Conservation (phyloP, 805 yeast genomes). For the Tetrapisispora iriomotensis region DNA sequence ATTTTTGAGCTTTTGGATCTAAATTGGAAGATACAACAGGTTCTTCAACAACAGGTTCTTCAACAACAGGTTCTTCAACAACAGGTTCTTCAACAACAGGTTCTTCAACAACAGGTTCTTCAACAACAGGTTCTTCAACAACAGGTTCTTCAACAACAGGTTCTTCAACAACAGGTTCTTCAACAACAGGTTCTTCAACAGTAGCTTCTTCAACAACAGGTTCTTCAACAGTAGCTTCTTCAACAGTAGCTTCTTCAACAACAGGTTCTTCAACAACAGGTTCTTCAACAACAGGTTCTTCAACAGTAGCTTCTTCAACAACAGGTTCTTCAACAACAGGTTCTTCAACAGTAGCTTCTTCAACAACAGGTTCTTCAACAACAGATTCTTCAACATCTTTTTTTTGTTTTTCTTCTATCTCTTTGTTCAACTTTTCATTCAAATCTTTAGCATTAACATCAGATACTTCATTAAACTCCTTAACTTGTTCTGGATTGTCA, state of each 20-base stretch:
- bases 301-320: constrained; percentile 4
- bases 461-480: constrained; percentile 50
- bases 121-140: constrained; percentile 1
- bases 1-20: constrained; percentile 3
- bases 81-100: neutral
- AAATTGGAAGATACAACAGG: constrained; percentile 4
- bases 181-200: constrained; percentile 11
- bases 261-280: constrained; percentile 1
- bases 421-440: constrained; percentile 33
- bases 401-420: constrained; percentile 3
- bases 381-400: neutral
- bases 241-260: constrained; percentile 4
- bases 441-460: constrained; percentile 51
- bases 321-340: constrained; percentile 2
- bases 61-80: neutral
- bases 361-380: constrained; percentile 3
- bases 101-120: constrained; percentile 5
- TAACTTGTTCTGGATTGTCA: constrained; percentile 50
- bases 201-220: constrained; percentile 1
- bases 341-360: constrained; percentile 4
- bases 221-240: constrained; percentile 4
- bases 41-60: constrained; percentile 5
- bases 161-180: constrained; percentile 10
- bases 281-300: constrained; percentile 3
- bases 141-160: constrained; percentile 1